These are phyloP conservation scores for Graphium sp. DNA, from an alignment of 2,329 filamentous ascomycete genomes.

Conservation along the genomic window DNA sequence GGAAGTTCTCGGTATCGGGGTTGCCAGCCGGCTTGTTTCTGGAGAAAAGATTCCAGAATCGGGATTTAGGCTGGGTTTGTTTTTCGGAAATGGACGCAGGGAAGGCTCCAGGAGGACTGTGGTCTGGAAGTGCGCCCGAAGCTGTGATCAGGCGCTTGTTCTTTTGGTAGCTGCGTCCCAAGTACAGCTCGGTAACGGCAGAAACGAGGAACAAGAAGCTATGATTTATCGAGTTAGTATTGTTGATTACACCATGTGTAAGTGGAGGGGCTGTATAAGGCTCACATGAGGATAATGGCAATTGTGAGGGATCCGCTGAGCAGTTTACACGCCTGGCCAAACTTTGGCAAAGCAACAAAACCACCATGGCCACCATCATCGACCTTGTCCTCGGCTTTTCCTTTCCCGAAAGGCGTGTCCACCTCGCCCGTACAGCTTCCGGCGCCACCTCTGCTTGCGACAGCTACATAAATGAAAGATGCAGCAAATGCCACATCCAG, in stretches of 20 bases:
- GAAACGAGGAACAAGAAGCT: constrained; percentile 64
- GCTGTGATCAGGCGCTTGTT: constrained; percentile 36
- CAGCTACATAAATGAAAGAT: constrained; percentile 67
- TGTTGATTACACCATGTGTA: background rate
- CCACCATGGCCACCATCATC: constrained; percentile 20
- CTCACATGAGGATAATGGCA: constrained; percentile 59
- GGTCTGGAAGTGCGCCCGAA: constrained; percentile 30
- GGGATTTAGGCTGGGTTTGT: constrained; percentile 10
- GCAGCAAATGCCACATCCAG: constrained; percentile 64
- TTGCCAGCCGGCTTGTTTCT: constrained; percentile 8
- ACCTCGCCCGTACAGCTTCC: constrained; percentile 43
- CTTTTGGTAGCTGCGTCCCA: constrained; percentile 55
- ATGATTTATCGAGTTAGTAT: background rate
- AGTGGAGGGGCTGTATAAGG: background rate
- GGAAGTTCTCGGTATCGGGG: constrained; percentile 12
- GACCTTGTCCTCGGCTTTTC: constrained; percentile 31
- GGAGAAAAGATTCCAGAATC: constrained; percentile 18
- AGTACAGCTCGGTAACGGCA: constrained; percentile 48
- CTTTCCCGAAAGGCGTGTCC: constrained; percentile 52
- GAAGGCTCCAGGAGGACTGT: constrained; percentile 3
- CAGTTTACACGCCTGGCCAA: constrained; percentile 46
- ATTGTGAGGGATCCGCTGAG: constrained; percentile 66
- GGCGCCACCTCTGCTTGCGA: constrained; percentile 54
- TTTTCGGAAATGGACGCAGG: background rate
- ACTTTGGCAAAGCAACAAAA: constrained; percentile 29